Conservation (phyloP, 805 yeast genomes). For the Schwanniomyces polymorphus region DNA sequence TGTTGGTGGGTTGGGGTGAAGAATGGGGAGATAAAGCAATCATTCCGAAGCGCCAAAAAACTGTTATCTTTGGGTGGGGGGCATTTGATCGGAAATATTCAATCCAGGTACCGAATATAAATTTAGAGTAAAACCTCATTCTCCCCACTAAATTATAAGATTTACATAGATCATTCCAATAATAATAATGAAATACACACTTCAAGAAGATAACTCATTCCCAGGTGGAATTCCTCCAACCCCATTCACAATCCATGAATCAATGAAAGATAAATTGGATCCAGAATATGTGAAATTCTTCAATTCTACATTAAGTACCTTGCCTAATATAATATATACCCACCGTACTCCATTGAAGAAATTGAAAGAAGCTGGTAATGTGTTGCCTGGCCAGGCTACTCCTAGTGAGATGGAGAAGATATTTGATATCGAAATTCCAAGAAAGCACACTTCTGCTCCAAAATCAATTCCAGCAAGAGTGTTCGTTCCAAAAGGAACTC, state of each 20-base stretch:
- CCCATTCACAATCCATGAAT: conserved; percentile 31
- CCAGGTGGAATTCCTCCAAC: conserved; percentile 23
- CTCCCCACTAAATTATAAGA: not conserved
- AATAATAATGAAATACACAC: not conserved
- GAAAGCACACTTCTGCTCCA: conserved; percentile 25
- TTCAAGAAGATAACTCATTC: conserved; percentile 20
- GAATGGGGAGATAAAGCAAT: not conserved
- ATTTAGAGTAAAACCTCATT: not conserved
- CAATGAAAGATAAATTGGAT: conserved; percentile 28
- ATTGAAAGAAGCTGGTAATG: conserved; percentile 34
- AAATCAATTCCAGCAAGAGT: conserved; percentile 29
- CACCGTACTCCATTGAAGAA: conserved; percentile 32
- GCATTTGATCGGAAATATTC: not conserved
- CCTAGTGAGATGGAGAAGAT: conserved; percentile 22
- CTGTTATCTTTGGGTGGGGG: not conserved
- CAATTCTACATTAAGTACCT: conserved; percentile 20
- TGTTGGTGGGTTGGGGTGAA: not conserved
- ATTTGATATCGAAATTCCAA: conserved; percentile 30
- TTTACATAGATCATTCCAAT: not conserved
- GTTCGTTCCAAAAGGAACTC: conserved; percentile 32
- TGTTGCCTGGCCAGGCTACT: conserved; percentile 43
- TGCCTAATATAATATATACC: conserved; percentile 30
- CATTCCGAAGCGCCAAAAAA: not conserved
- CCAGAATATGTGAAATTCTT: conserved; percentile 39
- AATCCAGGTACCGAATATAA: not conserved